Percentiles rank a stretch among this genome's conserved stretches.
Evolutionary conservation across 2,329 filamentous ascomycete genomes (phyloP).

Genomic region (Aspergillus puulaauensis): DNA sequence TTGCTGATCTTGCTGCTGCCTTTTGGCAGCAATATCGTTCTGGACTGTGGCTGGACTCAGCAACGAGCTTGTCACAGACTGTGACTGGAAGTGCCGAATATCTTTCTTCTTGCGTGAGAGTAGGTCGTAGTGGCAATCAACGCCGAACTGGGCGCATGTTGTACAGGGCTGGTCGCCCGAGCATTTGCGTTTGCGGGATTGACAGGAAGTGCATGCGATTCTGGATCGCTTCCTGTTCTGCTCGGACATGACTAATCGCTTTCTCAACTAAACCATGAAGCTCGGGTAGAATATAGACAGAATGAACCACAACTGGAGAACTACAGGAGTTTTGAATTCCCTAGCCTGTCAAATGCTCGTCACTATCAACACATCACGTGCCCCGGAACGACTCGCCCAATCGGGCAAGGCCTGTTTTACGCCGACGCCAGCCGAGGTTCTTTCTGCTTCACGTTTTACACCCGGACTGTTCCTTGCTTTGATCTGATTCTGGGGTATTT

Average conservation of each 20-base stretch:
- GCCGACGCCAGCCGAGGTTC: background rate
- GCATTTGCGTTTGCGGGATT: conserved; percentile 58
- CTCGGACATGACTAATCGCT: conserved; percentile 25
- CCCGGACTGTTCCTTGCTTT: background rate
- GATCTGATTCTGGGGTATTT: too few species aligned
- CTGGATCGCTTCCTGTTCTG: conserved; percentile 42
- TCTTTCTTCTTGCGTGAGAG: conserved; percentile 33
- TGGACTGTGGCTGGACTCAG: conserved; percentile 9
- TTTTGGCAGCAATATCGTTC: conserved; percentile 10
- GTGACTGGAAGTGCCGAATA: conserved; percentile 21
- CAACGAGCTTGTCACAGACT: conserved; percentile 10
- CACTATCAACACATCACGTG: background rate
- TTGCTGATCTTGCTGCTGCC: conserved; percentile 12
- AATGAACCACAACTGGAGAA: background rate
- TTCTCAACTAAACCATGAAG: background rate
- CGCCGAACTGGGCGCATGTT: conserved; percentile 55
- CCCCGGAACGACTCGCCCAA: background rate
- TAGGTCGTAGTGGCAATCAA: conserved; percentile 51
- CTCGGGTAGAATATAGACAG: background rate
- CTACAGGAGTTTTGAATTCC: background rate
- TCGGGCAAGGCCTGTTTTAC: background rate
- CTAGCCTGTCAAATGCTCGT: background rate
- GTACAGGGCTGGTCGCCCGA: conserved; percentile 54
- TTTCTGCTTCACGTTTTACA: background rate
- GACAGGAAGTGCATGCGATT: conserved; percentile 52